Percentiles rank a stretch among this genome's conserved stretches.
Conservation (phyloP, 2,329 filamentous ascomycete species). For the Colletotrichum godetiae region DNA sequence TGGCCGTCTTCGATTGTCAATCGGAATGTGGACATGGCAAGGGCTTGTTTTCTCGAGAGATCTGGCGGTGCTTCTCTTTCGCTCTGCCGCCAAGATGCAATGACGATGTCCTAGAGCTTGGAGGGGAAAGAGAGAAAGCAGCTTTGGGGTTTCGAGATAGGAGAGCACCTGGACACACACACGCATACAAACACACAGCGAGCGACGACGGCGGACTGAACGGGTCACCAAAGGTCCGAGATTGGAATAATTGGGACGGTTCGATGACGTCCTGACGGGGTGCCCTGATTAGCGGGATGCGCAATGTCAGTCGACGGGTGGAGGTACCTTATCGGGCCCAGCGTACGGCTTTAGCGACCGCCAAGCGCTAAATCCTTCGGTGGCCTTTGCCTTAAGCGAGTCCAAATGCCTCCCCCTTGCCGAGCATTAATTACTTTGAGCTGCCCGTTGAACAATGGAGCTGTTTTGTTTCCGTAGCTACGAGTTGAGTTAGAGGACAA, state of each 20-base stretch:
- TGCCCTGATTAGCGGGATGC: conserved; percentile 22
- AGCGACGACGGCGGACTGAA: conserved; percentile 19
- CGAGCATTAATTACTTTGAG: not conserved
- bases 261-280: conserved; percentile 35
- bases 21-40: conserved; percentile 76
- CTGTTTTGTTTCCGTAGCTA: not conserved
- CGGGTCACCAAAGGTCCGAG: conserved; percentile 30
- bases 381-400: conserved; percentile 1
- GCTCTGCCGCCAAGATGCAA: not conserved
- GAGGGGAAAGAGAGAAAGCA: not conserved
- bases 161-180: conserved; percentile 17
- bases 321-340: conserved; percentile 22
- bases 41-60: not conserved
- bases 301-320: conserved; percentile 2
- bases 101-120: not conserved
- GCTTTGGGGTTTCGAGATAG: conserved; percentile 7
- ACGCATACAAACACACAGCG: too few relatives aligned
- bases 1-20: conserved; percentile 86
- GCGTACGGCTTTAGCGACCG: conserved; percentile 16
- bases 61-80: not conserved
- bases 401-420: not conserved
- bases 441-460: not conserved
- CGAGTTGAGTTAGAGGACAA: not conserved
- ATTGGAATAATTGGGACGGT: conserved; percentile 30
- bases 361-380: conserved; percentile 24